phyloP scores from a whole-genome alignment of 768 basidiomycete species.

The Saitozyma sp. region DNA sequence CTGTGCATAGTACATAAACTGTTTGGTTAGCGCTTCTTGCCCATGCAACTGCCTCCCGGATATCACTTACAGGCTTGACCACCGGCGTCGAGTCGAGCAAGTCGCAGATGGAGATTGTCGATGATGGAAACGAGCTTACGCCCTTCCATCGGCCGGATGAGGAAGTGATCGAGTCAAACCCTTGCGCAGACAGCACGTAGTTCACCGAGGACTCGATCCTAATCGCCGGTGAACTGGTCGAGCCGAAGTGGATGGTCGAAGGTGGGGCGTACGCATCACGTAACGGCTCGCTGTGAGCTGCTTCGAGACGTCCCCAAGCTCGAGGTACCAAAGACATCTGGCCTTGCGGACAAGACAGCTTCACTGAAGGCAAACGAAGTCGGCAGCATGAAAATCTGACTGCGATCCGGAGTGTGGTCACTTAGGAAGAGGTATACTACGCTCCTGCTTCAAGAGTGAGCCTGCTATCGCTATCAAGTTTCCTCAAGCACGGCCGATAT shows the following conservation, averaged over 20 bases:
- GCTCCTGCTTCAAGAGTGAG: conserved; percentile 1
- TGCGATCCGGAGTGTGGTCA: not conserved
- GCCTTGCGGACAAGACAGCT: conserved; percentile 5
- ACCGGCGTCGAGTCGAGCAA: too few species aligned
- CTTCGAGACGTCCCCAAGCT: conserved; percentile 3
- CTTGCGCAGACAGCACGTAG: too few species aligned
- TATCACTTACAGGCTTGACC: too few species aligned
- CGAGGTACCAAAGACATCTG: conserved; percentile 3
- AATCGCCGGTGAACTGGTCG: too few species aligned
- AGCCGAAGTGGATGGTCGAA: conserved; percentile 8
- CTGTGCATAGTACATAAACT: too few species aligned
- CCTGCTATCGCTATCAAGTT: conserved; percentile 7
- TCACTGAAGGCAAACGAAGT: conserved; percentile 2
- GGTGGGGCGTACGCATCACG: conserved; percentile 14
- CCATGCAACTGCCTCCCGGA: too few species aligned
- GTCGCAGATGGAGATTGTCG: too few species aligned
- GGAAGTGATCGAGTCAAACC: too few species aligned
- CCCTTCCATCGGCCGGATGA: too few species aligned
- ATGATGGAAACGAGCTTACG: too few species aligned
- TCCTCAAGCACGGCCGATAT: not conserved
- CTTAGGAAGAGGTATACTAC: not conserved
- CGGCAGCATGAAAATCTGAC: not conserved
- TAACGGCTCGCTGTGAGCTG: conserved; percentile 6
- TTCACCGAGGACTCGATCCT: too few species aligned
- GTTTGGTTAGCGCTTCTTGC: too few species aligned